A percentile compares a stretch with the other conserved stretches of the same genome.
Evolutionary conservation across 768 basidiomycete species (phyloP).

Genomic region (Tephrocybe sp.): DNA sequence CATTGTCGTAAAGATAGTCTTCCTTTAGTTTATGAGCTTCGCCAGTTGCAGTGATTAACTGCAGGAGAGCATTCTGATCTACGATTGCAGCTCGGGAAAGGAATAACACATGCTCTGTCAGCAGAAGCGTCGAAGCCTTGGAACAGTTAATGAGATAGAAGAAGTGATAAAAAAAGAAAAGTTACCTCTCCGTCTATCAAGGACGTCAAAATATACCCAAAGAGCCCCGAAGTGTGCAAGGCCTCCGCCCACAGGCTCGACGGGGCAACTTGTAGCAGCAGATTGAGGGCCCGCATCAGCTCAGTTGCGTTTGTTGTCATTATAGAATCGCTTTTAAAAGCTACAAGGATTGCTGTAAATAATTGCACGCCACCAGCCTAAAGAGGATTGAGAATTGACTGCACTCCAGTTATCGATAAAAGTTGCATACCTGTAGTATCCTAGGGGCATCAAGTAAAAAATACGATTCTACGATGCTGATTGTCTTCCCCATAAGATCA

Average conservation of each 20-base stretch:
- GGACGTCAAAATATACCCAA: slow-evolving; percentile 55
- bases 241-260: slow-evolving; percentile 67
- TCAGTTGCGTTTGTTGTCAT: slow-evolving; percentile 57
- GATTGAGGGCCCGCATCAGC: slow-evolving; percentile 54
- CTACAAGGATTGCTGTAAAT: slow-evolving; percentile 52
- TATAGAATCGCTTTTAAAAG: slow-evolving; percentile 44
- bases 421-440: slow-evolving; percentile 61
- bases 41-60: slow-evolving; percentile 66
- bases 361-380: slow-evolving; percentile 57
- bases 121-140: slow-evolving; percentile 40
- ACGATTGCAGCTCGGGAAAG: slow-evolving; percentile 71
- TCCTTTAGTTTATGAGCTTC: slow-evolving; percentile 44
- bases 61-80: slow-evolving; percentile 65
- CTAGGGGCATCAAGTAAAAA: slow-evolving; percentile 63
- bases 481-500: slow-evolving; percentile 69
- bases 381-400: background rate
- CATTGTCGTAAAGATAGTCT: slow-evolving; percentile 53
- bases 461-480: slow-evolving; percentile 72
- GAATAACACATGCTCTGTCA: slow-evolving; percentile 72
- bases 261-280: slow-evolving; percentile 64
- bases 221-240: slow-evolving; percentile 73
- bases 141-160: slow-evolving; percentile 3
- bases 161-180: slow-evolving; percentile 1
- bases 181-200: slow-evolving; percentile 67
- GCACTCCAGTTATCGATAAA: background rate